Conservation (phyloP, 805 yeast genomes). For the Lachancea lanzarotensis region DNA sequence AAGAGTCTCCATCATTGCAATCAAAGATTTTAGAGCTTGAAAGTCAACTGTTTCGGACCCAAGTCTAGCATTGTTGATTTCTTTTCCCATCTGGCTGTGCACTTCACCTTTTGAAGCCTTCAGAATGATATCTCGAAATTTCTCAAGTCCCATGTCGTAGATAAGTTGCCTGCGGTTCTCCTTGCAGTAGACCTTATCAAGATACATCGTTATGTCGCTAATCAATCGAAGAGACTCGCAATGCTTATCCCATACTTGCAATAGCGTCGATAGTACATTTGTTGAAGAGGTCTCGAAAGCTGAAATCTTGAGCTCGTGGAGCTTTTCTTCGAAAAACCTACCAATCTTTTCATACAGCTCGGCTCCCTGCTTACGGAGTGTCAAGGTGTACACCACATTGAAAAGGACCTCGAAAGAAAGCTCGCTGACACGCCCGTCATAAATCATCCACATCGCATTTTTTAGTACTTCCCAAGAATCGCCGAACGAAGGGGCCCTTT, state of each 20-base stretch:
- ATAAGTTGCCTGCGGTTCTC: conserved; percentile 57
- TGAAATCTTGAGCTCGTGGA: conserved; percentile 28
- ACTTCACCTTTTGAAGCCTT: conserved; percentile 43
- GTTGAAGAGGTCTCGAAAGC: conserved; percentile 20
- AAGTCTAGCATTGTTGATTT: conserved; percentile 34
- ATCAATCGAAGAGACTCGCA: conserved; percentile 66
- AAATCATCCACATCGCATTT: conserved; percentile 66
- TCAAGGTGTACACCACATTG: conserved; percentile 70
- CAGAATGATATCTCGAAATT: conserved; percentile 58
- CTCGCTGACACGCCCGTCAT: conserved; percentile 60
- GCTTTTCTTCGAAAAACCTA: conserved; percentile 40
- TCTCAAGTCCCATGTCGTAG: conserved; percentile 65
- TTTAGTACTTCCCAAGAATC: conserved; percentile 60
- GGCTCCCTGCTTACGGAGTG: conserved; percentile 61
- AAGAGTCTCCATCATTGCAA: conserved; percentile 67
- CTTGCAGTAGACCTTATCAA: conserved; percentile 78
- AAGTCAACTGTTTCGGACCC: conserved; percentile 54
- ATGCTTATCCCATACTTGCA: conserved; percentile 60
- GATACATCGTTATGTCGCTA: conserved; percentile 77
- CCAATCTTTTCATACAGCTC: conserved; percentile 57
- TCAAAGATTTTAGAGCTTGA: conserved; percentile 50
- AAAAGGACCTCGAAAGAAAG: conserved; percentile 80
- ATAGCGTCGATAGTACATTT: conserved; percentile 34
- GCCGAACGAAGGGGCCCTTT: conserved; percentile 38
- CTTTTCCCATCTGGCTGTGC: conserved; percentile 39